phyloP scores from a whole-genome alignment of 148 eudicot species.

The Polygonum aviculare region DNA sequence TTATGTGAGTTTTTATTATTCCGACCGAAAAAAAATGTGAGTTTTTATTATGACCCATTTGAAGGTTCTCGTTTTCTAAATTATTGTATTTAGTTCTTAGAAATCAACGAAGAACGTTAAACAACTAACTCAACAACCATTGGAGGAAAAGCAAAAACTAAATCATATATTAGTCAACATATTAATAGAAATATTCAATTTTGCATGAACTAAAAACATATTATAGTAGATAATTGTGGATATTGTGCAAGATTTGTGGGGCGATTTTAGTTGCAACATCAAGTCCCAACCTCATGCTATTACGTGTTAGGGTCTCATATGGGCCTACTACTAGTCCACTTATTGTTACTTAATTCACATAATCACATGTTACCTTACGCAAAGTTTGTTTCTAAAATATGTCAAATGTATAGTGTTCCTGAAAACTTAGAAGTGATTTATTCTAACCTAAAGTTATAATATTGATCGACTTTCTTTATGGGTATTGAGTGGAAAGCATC shows the following conservation, averaged over 20 bases:
- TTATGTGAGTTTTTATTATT: neutral
- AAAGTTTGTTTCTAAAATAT: neutral
- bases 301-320: neutral
- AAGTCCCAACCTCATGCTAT: constrained; percentile 1
- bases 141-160: neutral
- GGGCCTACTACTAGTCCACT: neutral
- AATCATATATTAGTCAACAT: too few species aligned
- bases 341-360: neutral
- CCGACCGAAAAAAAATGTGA: too few species aligned
- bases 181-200: too few species aligned
- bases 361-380: neutral
- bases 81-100: neutral
- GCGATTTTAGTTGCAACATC: constrained; percentile 1
- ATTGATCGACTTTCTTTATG: neutral
- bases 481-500: neutral
- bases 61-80: neutral
- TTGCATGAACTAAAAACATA: too few species aligned
- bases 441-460: neutral
- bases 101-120: neutral
- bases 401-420: neutral
- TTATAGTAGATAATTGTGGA: neutral
- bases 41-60: neutral
- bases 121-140: neutral
- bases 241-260: constrained; percentile 6
- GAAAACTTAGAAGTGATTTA: neutral